Evolutionary conservation across 345 rosid genomes (phyloP).

Genomic region (Noccaea bulbosa): DNA sequence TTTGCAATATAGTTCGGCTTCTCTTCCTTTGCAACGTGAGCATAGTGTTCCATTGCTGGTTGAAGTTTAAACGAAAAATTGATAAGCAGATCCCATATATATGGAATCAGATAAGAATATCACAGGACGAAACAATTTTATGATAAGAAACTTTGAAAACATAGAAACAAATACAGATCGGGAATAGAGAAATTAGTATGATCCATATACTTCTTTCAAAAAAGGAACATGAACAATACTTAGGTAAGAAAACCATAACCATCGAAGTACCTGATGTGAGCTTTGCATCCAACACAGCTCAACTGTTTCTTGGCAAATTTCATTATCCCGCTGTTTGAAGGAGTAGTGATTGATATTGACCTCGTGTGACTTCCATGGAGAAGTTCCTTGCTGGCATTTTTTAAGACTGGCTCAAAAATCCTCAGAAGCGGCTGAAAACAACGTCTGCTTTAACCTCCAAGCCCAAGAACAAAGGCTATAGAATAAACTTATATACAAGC

Average conservation of each 20-base stretch:
- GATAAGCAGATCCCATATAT: constrained; percentile 11
- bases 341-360: constrained; percentile 87
- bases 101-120: constrained; percentile 7
- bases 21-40: constrained; percentile 90
- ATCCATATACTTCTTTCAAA: constrained; percentile 11
- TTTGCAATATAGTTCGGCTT: constrained; percentile 87
- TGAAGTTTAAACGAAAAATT: constrained; percentile 4
- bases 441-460: constrained; percentile 22
- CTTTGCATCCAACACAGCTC: constrained; percentile 91
- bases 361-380: constrained; percentile 93
- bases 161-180: neutral
- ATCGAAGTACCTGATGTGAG: constrained; percentile 59
- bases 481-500: constrained; percentile 20
- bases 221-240: constrained; percentile 23
- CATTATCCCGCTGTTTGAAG: constrained; percentile 94
- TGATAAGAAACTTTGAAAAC: neutral
- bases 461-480: constrained; percentile 18
- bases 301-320: constrained; percentile 87
- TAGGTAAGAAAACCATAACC: neutral
- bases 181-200: constrained; percentile 15
- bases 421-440: constrained; percentile 83
- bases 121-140: neutral
- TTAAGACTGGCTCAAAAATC: constrained; percentile 94
- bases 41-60: constrained; percentile 67
- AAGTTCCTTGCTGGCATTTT: constrained; percentile 93